These are phyloP conservation scores for Epichloe uncinata DNA, from an alignment of 2,329 filamentous ascomycete species.

Conservation along the genomic window DNA sequence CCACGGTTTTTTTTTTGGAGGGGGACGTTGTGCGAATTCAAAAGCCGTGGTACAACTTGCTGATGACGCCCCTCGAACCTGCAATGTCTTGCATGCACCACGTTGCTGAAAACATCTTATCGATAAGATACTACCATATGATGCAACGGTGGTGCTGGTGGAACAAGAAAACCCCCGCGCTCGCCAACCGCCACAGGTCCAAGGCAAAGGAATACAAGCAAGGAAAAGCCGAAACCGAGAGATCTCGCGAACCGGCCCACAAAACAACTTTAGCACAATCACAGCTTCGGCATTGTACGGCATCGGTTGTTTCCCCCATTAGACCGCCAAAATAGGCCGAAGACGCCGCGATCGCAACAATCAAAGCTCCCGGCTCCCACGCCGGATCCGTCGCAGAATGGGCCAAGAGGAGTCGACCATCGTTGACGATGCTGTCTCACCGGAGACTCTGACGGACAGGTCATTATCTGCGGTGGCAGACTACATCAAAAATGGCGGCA, in stretches of 20 bases:
- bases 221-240: neutral
- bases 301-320: too few species aligned
- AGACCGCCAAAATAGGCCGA: slow-evolving; percentile 25
- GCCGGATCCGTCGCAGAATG: slow-evolving; percentile 46
- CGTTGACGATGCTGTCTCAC: slow-evolving; percentile 44
- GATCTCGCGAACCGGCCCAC: neutral
- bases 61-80: too few species aligned
- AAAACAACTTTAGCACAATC: neutral
- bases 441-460: slow-evolving; percentile 53
- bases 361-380: slow-evolving; percentile 19
- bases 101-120: slow-evolving; percentile 2
- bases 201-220: neutral
- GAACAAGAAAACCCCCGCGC: too few species aligned
- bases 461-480: slow-evolving; percentile 64
- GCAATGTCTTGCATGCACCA: too few species aligned
- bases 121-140: slow-evolving; percentile 7
- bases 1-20: too few species aligned
- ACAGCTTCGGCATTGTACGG: neutral
- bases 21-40: too few species aligned
- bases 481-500: slow-evolving; percentile 58
- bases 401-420: slow-evolving; percentile 70
- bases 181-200: slow-evolving; percentile 2
- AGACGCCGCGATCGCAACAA: slow-evolving; percentile 23
- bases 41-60: too few species aligned
- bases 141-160: neutral